Base-by-base conservation (phyloP, 164 flowering plant species). In the Santalum album region DNA sequence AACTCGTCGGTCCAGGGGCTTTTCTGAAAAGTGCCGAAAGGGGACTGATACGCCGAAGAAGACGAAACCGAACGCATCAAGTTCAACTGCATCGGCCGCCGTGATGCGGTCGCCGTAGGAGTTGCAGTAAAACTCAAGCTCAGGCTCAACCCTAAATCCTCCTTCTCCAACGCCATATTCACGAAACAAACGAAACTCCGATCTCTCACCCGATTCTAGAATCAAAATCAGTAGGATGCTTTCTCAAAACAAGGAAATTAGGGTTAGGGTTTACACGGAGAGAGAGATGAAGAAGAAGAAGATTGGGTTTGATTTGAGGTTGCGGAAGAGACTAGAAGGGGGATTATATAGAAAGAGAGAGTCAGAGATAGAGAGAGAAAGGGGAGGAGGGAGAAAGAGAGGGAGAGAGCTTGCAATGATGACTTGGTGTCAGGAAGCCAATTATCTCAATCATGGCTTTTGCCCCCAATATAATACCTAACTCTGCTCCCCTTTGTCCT, bases 71-170 rank as follows among this genome's bases (percentile, higher is more conserved):
- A 40, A 61, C 79, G 67, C 78, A 70, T 65, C 18, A 78, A 81
- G 70, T 79, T 82, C 49, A 78, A 54, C 63, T 74, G 79, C 14
- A 73, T 52, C 27, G 72, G 36, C 21, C 61, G 57, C 7, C 48
- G 69, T 17, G 15, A 2, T 1, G 40, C 40, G 12, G 45, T 21
- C 7, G 21, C 45, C 7, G 21, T n/a, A n/a, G n/a, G n/a, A n/a
- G 61, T 69, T 22, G 67, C 58, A 29, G 70, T 55, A 24, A 64
- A 67, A 29, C 68, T 75, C 58, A 83, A 58, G 56, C 89, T 77
- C 51, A 87, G 65, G 48, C 83, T 81, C 75, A 90, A 61, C 23
- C 92, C 88, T 57, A 90, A 65, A 67, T 84, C 90, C 45, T 84
- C 88, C 42, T 72, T 84, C 20, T 58, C 85, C 53, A 71, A 69